Evolutionary conservation across 768 basidiomycete species (phyloP), one percentile per base, ranked within the genome.

Genomic region (Wakefieldia striispora): DNA sequence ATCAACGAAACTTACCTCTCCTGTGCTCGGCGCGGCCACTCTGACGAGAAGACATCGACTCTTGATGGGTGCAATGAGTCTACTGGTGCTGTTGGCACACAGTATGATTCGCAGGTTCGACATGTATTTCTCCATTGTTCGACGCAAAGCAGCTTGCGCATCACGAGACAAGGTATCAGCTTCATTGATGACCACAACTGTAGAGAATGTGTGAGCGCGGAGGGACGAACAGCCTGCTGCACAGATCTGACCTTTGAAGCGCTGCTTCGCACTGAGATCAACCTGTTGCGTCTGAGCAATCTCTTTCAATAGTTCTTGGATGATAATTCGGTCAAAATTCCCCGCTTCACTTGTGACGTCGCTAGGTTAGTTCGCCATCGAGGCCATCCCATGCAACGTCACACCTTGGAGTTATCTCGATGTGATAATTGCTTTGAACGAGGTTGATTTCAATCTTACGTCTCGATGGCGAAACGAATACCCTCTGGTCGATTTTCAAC

Each of bases 101-200:
- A 99, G 78, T 58, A 99, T 95, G 61, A 99, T 86, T 24, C 95
- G 84, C 82, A 99, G 81, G 67, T 97, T 99, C 36, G 86, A 84
- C 89, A 97, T 97, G 75, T 95, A 98, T 70, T 97, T 98, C 66
- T 99, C 95, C 95, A 98, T 99, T 10, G 95, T 99, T 49, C 95
- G 79, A 61, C 95, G 85, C 29, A 99, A 79, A 8, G 95, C 95
- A 0, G 95, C 94, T 73, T 99, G 95, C 1, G 95, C 95, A 70
- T 99, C 95, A 46, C 95, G 85, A 11, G 91, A 85, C 36, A 99
- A 78, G 0, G 91, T 86, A 67, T 99, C 95, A 2, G 95, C 95
- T 70, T 97, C 95, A 59, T 98, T 97, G 63, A 99, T 97, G 50
- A 99, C 79, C 43, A 99, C 95, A n/a, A 95, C 95, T 97, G 56